Percentiles rank a stretch among this genome's conserved stretches.
Conservation (phyloP, 2,329 filamentous ascomycete genomes). For the Curvularia verruculosa region DNA sequence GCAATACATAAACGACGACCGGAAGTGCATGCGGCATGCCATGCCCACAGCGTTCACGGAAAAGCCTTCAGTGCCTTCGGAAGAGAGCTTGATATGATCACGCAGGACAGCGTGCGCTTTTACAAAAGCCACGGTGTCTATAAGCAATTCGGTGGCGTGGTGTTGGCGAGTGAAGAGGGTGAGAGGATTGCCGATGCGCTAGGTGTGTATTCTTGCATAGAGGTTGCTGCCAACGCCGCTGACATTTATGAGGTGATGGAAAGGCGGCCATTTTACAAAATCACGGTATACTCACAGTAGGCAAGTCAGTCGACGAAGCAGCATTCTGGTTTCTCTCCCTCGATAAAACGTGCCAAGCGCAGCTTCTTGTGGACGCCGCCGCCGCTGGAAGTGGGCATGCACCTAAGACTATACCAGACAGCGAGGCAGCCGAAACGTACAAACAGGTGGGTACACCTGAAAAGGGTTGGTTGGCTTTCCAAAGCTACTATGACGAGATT, state of each 20-base stretch:
- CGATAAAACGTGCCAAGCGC: conserved; percentile 55
- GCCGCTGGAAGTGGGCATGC: conserved; percentile 45
- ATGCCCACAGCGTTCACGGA: conserved; percentile 55
- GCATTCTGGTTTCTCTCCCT: conserved; percentile 55
- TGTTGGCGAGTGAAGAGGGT: conserved; percentile 52
- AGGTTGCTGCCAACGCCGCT: not conserved
- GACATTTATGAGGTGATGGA: conserved; percentile 26
- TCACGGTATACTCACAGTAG: conserved; percentile 49
- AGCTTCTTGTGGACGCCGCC: conserved; percentile 53
- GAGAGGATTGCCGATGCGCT: conserved; percentile 52
- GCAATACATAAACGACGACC: conserved; percentile 49
- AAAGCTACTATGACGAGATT: conserved; percentile 62
- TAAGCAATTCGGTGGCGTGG: conserved; percentile 51
- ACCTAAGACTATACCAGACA: conserved; percentile 51
- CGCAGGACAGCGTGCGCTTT: conserved; percentile 55
- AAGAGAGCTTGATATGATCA: conserved; percentile 55
- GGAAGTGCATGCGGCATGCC: conserved; percentile 52
- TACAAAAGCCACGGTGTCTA: conserved; percentile 51
- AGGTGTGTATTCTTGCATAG: conserved; percentile 18
- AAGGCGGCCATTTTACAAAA: conserved; percentile 50
- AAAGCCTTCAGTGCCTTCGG: conserved; percentile 58
- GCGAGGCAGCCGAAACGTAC: conserved; percentile 50
- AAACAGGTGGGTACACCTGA: conserved; percentile 54
- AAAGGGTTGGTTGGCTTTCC: conserved; percentile 62
- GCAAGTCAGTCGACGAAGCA: conserved; percentile 52